These are phyloP conservation scores for Acer campestre DNA, from an alignment of 345 rosid genomes.

Conservation along the genomic window DNA sequence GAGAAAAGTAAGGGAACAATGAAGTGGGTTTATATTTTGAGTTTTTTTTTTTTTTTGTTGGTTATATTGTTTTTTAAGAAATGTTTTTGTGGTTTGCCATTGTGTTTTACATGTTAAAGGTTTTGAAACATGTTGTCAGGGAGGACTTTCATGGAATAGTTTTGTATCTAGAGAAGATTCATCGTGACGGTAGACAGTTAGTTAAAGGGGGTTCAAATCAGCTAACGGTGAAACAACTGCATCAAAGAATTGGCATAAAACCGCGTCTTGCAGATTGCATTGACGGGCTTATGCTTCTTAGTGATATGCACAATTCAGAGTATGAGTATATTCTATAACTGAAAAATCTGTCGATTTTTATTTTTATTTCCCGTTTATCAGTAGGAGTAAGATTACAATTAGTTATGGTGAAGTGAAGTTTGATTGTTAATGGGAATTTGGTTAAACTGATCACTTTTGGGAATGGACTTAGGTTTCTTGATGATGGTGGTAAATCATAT, in stretches of 20 bases:
- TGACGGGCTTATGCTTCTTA: constrained; percentile 68
- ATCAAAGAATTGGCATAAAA: constrained; percentile 65
- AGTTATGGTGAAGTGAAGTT: too few relatives aligned
- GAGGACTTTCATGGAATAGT: constrained; percentile 63
- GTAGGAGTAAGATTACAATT: too few relatives aligned
- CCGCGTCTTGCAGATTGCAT: constrained; percentile 71
- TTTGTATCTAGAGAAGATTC: constrained; percentile 52
- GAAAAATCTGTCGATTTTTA: too few relatives aligned
- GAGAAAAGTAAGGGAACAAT: not conserved
- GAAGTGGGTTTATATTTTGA: not conserved
- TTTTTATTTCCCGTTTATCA: too few relatives aligned
- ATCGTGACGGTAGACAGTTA: constrained; percentile 53
- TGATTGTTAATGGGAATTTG: too few relatives aligned
- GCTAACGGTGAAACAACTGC: constrained; percentile 42
- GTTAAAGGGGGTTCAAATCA: constrained; percentile 53
- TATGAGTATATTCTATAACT: constrained; percentile 25
- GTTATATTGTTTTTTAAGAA: not conserved
- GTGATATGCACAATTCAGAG: constrained; percentile 76
- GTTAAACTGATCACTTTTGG: too few relatives aligned
- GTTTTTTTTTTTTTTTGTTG: not conserved
- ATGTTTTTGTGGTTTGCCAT: not conserved
- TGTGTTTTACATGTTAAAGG: not conserved
- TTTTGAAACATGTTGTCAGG: constrained; percentile 32
- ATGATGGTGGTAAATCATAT: too few relatives aligned
- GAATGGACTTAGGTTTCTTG: too few relatives aligned